phyloP scores from a whole-genome alignment of 345 rosid genomes.

The Melaleuca quinquenervia region DNA sequence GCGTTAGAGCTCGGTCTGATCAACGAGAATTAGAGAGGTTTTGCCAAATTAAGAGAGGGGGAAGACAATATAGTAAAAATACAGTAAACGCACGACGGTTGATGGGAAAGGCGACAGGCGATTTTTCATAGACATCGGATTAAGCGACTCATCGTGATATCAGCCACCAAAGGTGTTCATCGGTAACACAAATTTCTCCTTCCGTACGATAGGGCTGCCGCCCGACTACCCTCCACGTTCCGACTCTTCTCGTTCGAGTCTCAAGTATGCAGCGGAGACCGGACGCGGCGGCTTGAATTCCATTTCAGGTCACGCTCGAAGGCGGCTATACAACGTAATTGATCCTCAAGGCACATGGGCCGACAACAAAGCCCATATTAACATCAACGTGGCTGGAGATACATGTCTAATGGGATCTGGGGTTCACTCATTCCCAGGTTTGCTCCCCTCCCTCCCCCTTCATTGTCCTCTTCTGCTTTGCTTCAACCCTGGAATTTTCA shows the following conservation, averaged over 20 bases:
- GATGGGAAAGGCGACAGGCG: no score
- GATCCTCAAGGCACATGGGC: not conserved
- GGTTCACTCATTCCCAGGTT: not conserved
- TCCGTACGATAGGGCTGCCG: not conserved
- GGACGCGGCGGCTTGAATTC: not conserved
- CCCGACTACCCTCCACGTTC: not conserved
- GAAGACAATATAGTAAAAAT: not conserved
- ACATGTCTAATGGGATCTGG: not conserved
- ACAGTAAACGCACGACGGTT: no score
- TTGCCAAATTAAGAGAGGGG: not conserved
- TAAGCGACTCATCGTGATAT: not conserved
- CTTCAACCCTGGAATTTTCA: no score
- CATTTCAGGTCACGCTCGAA: not conserved
- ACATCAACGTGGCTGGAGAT: not conserved
- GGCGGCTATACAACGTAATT: not conserved
- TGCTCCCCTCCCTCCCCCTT: not conserved
- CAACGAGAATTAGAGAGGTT: not conserved
- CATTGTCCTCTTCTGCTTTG: not conserved
- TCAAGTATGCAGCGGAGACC: not conserved
- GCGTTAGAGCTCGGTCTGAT: no score
- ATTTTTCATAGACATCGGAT: not conserved
- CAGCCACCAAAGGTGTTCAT: not conserved
- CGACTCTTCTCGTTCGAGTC: not conserved
- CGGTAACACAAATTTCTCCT: no score
- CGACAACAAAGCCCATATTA: not conserved